phyloP scores from a whole-genome alignment of 2,329 filamentous ascomycete species.

The Trichoderma pleuroti region DNA sequence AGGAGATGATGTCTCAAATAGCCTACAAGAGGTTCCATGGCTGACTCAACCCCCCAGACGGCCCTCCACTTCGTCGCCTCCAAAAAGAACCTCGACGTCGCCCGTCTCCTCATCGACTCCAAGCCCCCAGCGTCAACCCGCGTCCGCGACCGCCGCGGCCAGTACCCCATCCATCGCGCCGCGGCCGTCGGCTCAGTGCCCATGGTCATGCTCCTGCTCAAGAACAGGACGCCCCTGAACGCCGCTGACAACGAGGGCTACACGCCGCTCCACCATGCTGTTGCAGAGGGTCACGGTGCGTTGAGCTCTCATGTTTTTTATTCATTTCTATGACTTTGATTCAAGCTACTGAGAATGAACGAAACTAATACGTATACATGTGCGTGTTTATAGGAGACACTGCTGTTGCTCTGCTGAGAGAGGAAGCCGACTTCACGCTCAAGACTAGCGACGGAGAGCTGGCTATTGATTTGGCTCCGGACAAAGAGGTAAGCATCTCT shows the following conservation, averaged over 20 bases:
- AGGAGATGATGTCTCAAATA: not conserved
- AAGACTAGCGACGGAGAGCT: slow-evolving; percentile 67
- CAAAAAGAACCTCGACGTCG: slow-evolving; percentile 81
- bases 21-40: not conserved
- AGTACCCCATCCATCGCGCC: slow-evolving; percentile 85
- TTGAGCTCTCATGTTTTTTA: not conserved
- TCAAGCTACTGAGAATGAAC: not conserved
- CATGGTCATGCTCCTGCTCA: slow-evolving; percentile 75
- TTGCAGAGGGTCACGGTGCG: slow-evolving; percentile 69
- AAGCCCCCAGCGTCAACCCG: slow-evolving; percentile 70
- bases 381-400: slow-evolving; percentile 56
- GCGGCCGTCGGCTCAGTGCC: slow-evolving; percentile 87
- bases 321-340: not conserved
- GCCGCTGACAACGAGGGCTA: slow-evolving; percentile 77
- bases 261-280: slow-evolving; percentile 85
- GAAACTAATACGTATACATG: not conserved
- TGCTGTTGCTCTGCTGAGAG: slow-evolving; percentile 76
- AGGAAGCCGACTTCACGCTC: slow-evolving; percentile 78
- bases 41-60: slow-evolving; percentile 50
- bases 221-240: slow-evolving; percentile 76
- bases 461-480: slow-evolving; percentile 79
- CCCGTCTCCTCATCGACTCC: slow-evolving; percentile 69
- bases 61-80: slow-evolving; percentile 89
- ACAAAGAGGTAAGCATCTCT: slow-evolving; percentile 64
- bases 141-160: slow-evolving; percentile 80